phyloP scores from a whole-genome alignment of 1,284 basidiomycete species.

The Malassezia obtusa region DNA sequence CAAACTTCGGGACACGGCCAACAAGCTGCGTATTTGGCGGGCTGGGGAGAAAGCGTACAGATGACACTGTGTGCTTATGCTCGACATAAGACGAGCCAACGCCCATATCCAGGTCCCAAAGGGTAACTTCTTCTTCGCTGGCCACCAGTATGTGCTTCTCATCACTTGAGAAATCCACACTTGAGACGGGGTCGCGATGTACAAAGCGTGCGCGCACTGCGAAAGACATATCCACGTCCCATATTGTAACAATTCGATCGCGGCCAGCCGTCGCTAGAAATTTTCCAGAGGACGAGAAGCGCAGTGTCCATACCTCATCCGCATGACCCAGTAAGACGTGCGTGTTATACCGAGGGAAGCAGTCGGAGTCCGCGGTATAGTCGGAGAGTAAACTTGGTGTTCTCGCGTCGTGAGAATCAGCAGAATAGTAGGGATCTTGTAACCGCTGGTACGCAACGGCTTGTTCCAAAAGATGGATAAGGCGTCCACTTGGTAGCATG shows the following conservation, averaged over 20 bases:
- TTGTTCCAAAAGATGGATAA: slow-evolving; percentile 75
- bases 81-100: slow-evolving; percentile 51
- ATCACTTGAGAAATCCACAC: slow-evolving; percentile 54
- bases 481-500: slow-evolving; percentile 83
- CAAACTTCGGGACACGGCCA: slow-evolving; percentile 56
- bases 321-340: slow-evolving; percentile 67
- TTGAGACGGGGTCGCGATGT: slow-evolving; percentile 25
- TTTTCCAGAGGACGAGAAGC: slow-evolving; percentile 81
- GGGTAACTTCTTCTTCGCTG: slow-evolving; percentile 27
- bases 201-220: background rate
- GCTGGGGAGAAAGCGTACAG: slow-evolving; percentile 74
- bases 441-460: slow-evolving; percentile 63
- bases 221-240: slow-evolving; percentile 50
- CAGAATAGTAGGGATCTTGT: slow-evolving; percentile 30
- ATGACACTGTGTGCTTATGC: slow-evolving; percentile 75
- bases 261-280: slow-evolving; percentile 77
- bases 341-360: slow-evolving; percentile 68
- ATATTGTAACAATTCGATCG: slow-evolving; percentile 78
- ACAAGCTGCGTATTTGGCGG: background rate
- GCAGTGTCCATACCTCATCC: slow-evolving; percentile 90
- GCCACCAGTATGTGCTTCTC: slow-evolving; percentile 27
- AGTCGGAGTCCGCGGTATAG: slow-evolving; percentile 64
- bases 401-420: background rate
- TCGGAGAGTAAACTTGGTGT: slow-evolving; percentile 62
- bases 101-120: slow-evolving; percentile 20